Percentiles rank a stretch among this genome's conserved stretches.
phyloP scores from a whole-genome alignment of 2,329 filamentous ascomycete species.

The Nemania sp. region DNA sequence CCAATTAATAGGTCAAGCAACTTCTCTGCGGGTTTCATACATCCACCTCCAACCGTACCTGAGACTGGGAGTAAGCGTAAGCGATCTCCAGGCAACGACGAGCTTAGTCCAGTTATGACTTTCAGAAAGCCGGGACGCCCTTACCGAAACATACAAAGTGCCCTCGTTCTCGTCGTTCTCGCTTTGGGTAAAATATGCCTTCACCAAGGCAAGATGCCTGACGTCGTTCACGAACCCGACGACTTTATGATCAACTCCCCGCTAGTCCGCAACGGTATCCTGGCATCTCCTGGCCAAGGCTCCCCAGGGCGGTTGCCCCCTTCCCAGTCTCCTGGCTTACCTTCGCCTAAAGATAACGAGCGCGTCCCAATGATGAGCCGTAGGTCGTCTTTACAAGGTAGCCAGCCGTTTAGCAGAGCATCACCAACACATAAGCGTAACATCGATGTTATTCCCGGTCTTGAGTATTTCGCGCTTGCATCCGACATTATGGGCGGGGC shows the following conservation, averaged over 20 bases:
- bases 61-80: conserved; percentile 64
- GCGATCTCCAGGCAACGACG: conserved; percentile 59
- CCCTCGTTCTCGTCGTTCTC: conserved; percentile 83
- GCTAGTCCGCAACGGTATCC: conserved; percentile 62
- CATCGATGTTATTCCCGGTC: conserved; percentile 85
- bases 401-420: conserved; percentile 46
- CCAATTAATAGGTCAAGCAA: conserved; percentile 35
- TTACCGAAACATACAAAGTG: conserved; percentile 79
- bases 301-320: conserved; percentile 62
- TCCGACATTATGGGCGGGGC: conserved; percentile 88
- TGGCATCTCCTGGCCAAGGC: conserved; percentile 65
- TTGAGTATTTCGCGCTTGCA: conserved; percentile 90
- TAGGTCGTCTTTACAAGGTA: conserved; percentile 64
- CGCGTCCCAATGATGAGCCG: conserved; percentile 59
- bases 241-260: conserved; percentile 54
- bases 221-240: conserved; percentile 66
- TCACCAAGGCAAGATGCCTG: conserved; percentile 65
- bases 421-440: conserved; percentile 64
- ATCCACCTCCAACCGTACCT: conserved; percentile 46
- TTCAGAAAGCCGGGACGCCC: conserved; percentile 63
- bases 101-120: conserved; percentile 45
- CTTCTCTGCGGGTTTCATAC: conserved; percentile 49
- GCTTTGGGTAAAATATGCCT: conserved; percentile 87
- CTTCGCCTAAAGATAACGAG: conserved; percentile 66
- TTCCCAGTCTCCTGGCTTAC: conserved; percentile 62